Evolutionary conservation across 352 stramenopile genomes (phyloP), one percentile per base, ranked within the genome.

Genomic region (Aphanomyces stellatus): DNA sequence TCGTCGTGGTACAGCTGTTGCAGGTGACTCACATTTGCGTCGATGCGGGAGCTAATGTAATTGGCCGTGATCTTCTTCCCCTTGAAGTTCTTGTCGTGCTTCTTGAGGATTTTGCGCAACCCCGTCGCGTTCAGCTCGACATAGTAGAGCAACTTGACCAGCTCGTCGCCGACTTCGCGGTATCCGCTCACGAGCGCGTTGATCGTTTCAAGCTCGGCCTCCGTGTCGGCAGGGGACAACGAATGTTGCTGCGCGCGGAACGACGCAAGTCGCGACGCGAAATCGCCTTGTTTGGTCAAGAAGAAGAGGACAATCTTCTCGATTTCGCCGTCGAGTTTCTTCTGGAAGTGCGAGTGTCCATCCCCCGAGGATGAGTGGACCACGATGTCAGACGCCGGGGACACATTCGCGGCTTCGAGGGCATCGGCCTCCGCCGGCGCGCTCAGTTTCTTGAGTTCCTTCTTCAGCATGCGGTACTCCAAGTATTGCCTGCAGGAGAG

Each of bases 381-480:
- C 34, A 66, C 72, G 19, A 51, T 55, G 6, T 62, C 28, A 17
- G 40, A 68, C 30, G 42, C 35, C 15, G 62, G 59, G 17, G 64
- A 57, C 40, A 30, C 42, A 40, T 15, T 30, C 19, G 8, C 69
- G 70, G 31, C 55, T 6, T 72, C 51, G n/a, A n/a, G n/a, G n/a
- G n/a, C n/a, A 30, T 85, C 73, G 4, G 81, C 74, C 11, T 65
- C 75, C 22, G 76, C 70, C 19, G 81, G 80, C n/a, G 72, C 70
- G 43, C 79, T 71, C 63, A 92, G 78, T 30, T 83, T 78, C 53
- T 91, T 90, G 43, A 95, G 75, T 48, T 83, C 80, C 74, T 91
- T 93, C 80, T 95, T 95, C 17, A 95, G 76, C 57, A 93, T 82
- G 70, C 93, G 93, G 83, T 95, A 95, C 77, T 95, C 83, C 37